A percentile compares a stretch with the other conserved stretches of the same genome.
Conservation (phyloP, 2,329 filamentous ascomycete species). For the Sphaerulina musiva region DNA sequence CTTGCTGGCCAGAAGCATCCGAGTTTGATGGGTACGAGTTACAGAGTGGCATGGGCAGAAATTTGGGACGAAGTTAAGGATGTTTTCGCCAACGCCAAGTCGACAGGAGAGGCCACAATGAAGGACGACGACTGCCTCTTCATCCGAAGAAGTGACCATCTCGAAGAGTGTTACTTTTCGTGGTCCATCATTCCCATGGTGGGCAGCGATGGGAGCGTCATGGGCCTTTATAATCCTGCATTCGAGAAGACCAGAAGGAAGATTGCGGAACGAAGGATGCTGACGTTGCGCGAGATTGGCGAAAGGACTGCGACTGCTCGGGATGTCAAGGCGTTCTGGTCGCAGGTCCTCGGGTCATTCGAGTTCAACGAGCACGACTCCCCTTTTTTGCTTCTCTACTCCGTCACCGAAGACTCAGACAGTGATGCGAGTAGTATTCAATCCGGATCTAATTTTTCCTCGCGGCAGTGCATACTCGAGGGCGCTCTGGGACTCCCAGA, state of each 20-base stretch:
- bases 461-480: slow-evolving; percentile 62
- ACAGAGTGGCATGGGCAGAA: slow-evolving; percentile 60
- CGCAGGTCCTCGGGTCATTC: slow-evolving; percentile 60
- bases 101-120: slow-evolving; percentile 71
- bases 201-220: slow-evolving; percentile 63
- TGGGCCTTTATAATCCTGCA: slow-evolving; percentile 70
- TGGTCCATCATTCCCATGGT: slow-evolving; percentile 77
- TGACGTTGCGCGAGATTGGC: slow-evolving; percentile 69
- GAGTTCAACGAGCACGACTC: slow-evolving; percentile 69
- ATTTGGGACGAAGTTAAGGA: slow-evolving; percentile 67
- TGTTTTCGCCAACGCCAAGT: slow-evolving; percentile 60
- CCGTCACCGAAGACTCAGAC: slow-evolving; percentile 62
- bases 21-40: slow-evolving; percentile 64
- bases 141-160: slow-evolving; percentile 59
- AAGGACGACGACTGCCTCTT: slow-evolving; percentile 77
- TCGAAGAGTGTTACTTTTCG: slow-evolving; percentile 76
- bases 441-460: slow-evolving; percentile 57
- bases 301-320: slow-evolving; percentile 67
- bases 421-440: slow-evolving; percentile 67
- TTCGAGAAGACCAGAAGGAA: slow-evolving; percentile 76
- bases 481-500: slow-evolving; percentile 62
- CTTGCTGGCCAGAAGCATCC: slow-evolving; percentile 74
- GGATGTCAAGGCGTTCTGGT: slow-evolving; percentile 68
- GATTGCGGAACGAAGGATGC: slow-evolving; percentile 72
- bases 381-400: slow-evolving; percentile 72